A percentile compares a stretch with the other conserved stretches of the same genome.
Evolutionary conservation across 768 basidiomycete species (phyloP).

Genomic region (Rossbeevera mucosa): DNA sequence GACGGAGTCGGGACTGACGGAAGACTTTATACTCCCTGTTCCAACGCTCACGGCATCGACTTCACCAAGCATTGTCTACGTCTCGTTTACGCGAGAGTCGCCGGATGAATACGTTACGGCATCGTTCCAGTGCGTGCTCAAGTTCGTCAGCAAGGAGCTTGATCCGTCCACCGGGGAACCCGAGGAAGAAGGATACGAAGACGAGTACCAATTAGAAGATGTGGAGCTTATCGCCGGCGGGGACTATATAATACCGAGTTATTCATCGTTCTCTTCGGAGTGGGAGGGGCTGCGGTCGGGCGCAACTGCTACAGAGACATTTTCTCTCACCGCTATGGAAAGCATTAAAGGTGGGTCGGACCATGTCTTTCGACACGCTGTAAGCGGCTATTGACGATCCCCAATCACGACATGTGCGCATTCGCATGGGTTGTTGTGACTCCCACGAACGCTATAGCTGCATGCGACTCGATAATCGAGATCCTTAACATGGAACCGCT

Average conservation of each 20-base stretch:
- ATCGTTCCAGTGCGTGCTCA: conserved; percentile 87
- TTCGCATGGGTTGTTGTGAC: conserved; percentile 12
- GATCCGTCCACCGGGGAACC: conserved; percentile 94
- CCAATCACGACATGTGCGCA: conserved; percentile 12
- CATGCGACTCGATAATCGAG: conserved; percentile 93
- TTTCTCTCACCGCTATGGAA: conserved; percentile 87
- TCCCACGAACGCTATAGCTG: conserved; percentile 50
- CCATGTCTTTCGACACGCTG: conserved; percentile 6
- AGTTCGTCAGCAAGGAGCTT: conserved; percentile 95
- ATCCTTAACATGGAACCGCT: conserved; percentile 96
- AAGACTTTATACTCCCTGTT: conserved; percentile 92
- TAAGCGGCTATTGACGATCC: conserved; percentile 16
- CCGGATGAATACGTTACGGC: conserved; percentile 75
- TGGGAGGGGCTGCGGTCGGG: conserved; percentile 89
- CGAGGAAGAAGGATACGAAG: conserved; percentile 98
- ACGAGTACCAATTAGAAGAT: conserved; percentile 97
- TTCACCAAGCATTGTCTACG: conserved; percentile 86
- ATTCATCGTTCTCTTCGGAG: conserved; percentile 86
- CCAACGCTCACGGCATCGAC: conserved; percentile 61
- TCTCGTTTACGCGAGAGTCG: conserved; percentile 82
- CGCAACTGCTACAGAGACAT: conserved; percentile 84
- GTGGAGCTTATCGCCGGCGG: conserved; percentile 88
- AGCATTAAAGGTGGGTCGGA: conserved; percentile 78
- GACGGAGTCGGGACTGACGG: conserved; percentile 68
- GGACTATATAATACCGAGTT: conserved; percentile 95